These are phyloP conservation scores for Aegilops bicornis DNA, from an alignment of 176 grass and related monocot genomes.

Conservation along the genomic window DNA sequence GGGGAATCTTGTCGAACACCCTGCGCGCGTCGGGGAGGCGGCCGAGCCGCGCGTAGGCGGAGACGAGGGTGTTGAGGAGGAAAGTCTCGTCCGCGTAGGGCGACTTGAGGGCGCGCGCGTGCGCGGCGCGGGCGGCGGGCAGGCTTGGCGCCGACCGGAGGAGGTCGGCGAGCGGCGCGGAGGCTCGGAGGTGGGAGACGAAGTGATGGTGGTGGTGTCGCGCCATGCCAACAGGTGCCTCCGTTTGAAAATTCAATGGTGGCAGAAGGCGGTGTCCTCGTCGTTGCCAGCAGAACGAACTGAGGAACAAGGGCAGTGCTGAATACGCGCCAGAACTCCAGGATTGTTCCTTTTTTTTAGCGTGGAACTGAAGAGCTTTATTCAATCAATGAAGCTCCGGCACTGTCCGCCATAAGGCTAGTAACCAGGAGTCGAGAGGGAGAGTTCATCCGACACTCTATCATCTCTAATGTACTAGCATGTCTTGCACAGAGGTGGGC, in stretches of 20 bases:
- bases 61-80: conserved; percentile 21
- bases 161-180: conserved; percentile 43
- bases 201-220: not conserved
- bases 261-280: not conserved
- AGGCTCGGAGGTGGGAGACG: not conserved
- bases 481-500: too few relatives aligned
- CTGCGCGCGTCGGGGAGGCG: not conserved
- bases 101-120: not conserved
- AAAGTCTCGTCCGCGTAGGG: conserved; percentile 14
- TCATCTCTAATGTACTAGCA: too few relatives aligned
- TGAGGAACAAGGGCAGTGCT: not conserved
- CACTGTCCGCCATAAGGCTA: too few relatives aligned
- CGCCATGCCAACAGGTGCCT: conserved; percentile 5
- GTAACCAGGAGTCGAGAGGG: too few relatives aligned
- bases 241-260: not conserved
- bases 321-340: not conserved
- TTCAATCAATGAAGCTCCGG: too few relatives aligned
- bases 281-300: not conserved
- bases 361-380: too few relatives aligned
- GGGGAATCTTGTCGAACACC: conserved; percentile 1
- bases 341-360: not conserved
- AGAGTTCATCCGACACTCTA: too few relatives aligned
- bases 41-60: conserved; percentile 15
- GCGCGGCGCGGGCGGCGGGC: conserved; percentile 6
- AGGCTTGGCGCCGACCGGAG: conserved; percentile 14